Evolutionary conservation across 73 alveolate species (phyloP), one percentile per base, ranked within the genome.

Genomic region (Paramecium pentaurelia): DNA sequence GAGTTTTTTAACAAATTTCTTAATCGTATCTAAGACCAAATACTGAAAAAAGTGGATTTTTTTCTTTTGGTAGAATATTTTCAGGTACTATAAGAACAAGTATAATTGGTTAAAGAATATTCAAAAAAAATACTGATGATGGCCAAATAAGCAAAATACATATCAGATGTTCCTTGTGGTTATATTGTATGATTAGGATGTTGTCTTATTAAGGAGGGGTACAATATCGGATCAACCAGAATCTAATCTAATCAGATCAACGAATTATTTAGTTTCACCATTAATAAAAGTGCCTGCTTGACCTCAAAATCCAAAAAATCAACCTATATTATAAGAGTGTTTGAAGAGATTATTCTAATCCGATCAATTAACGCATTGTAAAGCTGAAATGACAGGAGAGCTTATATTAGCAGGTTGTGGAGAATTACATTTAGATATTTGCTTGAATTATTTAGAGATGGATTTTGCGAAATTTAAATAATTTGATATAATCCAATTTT

Each of bases 321-420:
- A 97, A 27, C 99, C 99, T 60, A 98, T 97, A 95, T 97, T 98
- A 88, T 99, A 98, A 58, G 99, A 98, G 32, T 99, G 99, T 40
- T 97, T 98, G 71, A 98, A 96, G 98, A 98, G 96, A 95, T 96
- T 98, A 89, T 91, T 99, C 85, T 97, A 97, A 97, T 96, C 99
- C 44, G 99, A 97, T 94, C 99, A 98, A 37, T 93, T 97, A 60
- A 99, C 97, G 88, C 95, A 94, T 68, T 97, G 99, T 96, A 94
- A 95, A 99, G 47, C 98, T 95, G 84, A 77, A 98, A 36, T 99
- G 97, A 22, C 25, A 22, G 0, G 25, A 22, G 25, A 0, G 25
- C 25, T 22, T 22, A 22, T 0, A 22, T 93, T 98, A 89, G 99
- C 98, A 6, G 99, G 99, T 86, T 98, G 99, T 89, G 99, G 99